Evolutionary conservation across 768 basidiomycete genomes (phyloP), one percentile per base, ranked within the genome.

Genomic region (Suillus brevipes): DNA sequence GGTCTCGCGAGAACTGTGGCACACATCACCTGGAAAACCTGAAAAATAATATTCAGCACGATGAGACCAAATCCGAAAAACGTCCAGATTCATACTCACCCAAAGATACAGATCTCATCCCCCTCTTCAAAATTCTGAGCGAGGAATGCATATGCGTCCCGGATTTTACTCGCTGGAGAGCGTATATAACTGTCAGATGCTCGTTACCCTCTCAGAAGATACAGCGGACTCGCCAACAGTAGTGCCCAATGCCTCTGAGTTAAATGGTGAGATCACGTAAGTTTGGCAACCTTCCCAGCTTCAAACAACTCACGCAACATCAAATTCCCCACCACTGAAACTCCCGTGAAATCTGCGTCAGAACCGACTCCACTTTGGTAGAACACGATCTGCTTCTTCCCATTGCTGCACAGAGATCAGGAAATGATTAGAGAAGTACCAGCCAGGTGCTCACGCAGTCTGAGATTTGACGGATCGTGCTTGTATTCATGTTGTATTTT

Each of bases 301-400:
- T 8, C 12, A 6, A 36, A 18, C n/a, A 28, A 59, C 63, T 45
- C 45, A 64, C 63, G 63, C 50, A 47, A 38, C 43, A 14, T 20
- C n/a, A 37, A 45, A 43, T 57, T 62, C 40, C 65, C 70, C 23
- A 55, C 60, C 16, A 60, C 63, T 23, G 61, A 52, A 56, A 64
- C 62, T 16, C 66, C 65, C n/a, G 53, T 47, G 12, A 73, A 68
- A 60, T 67, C 60, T 4, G 70, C 64, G 45, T 71, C 67, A 16
- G 69, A 65, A 31, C 72, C 72, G 18, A 73, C 68, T 31, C 72
- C 72, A 38, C 65, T 65, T 59, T 73, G 72, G 42, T 73, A 73
- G 38, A 69, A 73, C 12, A 71, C 72, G 18, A 72, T 62, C 38
- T 69, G 68, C 18, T 62, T 38, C 43, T 38, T 57, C 4, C 55